Percentiles rank a stretch among this genome's conserved stretches.
Conservation (phyloP, 2,329 filamentous ascomycete species). For the Sclerotinia sclerotiorum region DNA sequence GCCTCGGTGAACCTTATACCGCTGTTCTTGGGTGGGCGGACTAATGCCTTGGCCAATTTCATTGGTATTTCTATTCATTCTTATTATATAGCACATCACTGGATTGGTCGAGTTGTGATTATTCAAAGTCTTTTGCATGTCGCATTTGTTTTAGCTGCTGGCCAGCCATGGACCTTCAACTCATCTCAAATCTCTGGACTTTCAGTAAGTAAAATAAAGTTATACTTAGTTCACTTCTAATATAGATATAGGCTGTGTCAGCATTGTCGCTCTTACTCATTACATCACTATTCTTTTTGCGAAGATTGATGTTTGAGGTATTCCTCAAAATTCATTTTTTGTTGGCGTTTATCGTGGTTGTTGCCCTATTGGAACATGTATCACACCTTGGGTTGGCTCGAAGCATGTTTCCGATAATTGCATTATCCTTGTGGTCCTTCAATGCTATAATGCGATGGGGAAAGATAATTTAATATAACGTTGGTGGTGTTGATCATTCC, state of each 20-base stretch:
- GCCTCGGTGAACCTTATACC: constrained; percentile 30
- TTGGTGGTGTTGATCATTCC: neutral
- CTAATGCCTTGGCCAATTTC: constrained; percentile 25
- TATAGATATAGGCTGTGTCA: neutral
- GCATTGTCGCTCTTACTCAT: constrained; percentile 15
- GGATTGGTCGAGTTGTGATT: constrained; percentile 29
- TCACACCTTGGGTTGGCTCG: neutral
- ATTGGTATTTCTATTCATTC: constrained; percentile 27
- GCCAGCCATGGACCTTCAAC: neutral
- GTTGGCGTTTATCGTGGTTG: constrained; percentile 11
- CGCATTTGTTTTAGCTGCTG: constrained; percentile 18
- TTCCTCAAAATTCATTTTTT: constrained; percentile 22
- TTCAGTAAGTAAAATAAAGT: constrained; percentile 3
- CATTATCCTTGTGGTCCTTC: constrained; percentile 16
- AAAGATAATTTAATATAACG: neutral
- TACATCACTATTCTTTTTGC: constrained; percentile 16
- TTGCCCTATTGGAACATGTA: constrained; percentile 7
- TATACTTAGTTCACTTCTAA: neutral
- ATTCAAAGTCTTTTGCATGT: constrained; percentile 26
- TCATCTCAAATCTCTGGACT: constrained; percentile 19
- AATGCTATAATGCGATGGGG: constrained; percentile 1
- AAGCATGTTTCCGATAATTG: constrained; percentile 9
- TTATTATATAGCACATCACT: constrained; percentile 30
- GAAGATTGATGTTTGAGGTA: constrained; percentile 19
- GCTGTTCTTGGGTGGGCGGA: constrained; percentile 29